Evolutionary conservation across 192 early-diverging fungal genomes (phyloP).

Genomic region (Coemansia asiatica): DNA sequence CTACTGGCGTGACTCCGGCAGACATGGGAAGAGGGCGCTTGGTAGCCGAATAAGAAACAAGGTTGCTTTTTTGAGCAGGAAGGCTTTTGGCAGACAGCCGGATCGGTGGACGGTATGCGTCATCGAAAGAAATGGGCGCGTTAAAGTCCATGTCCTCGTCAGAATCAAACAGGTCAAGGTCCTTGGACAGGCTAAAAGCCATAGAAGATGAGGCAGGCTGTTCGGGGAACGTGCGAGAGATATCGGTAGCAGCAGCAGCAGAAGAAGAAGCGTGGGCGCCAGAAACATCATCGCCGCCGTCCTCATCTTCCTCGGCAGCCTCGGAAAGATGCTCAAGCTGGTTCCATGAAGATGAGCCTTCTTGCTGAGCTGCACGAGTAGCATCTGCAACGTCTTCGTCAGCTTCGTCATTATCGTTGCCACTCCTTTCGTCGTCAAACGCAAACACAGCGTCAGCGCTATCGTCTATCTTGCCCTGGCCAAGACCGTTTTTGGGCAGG

Average conservation of each 20-base stretch:
- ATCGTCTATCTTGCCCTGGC: slow-evolving; percentile 49
- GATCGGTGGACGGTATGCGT: slow-evolving; percentile 9
- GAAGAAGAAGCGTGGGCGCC: slow-evolving; percentile 21
- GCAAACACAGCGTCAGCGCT: slow-evolving; percentile 3
- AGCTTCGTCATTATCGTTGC: slow-evolving; percentile 1
- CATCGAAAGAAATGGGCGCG: slow-evolving; percentile 36
- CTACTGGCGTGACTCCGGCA: neutral
- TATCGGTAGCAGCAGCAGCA: slow-evolving; percentile 21
- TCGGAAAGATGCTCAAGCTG: slow-evolving; percentile 48
- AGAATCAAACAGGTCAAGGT: slow-evolving; percentile 22
- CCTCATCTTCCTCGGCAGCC: slow-evolving; percentile 41
- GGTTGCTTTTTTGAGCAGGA: slow-evolving; percentile 7
- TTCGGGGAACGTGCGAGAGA: slow-evolving; percentile 45
- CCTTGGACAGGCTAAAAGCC: slow-evolving; percentile 34
- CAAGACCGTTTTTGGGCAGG: slow-evolving; percentile 52
- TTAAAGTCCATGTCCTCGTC: slow-evolving; percentile 51
- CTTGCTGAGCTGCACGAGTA: neutral
- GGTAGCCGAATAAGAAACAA: neutral
- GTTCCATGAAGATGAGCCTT: slow-evolving; percentile 9
- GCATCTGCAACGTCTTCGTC: slow-evolving; percentile 1
- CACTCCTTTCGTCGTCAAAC: neutral
- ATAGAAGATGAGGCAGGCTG: slow-evolving; percentile 34
- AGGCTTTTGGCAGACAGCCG: slow-evolving; percentile 22
- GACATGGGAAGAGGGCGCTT: slow-evolving; percentile 18
- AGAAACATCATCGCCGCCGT: slow-evolving; percentile 22